phyloP scores from a whole-genome alignment of 2,329 filamentous ascomycete genomes.

The Tolypocladium pustulatum region DNA sequence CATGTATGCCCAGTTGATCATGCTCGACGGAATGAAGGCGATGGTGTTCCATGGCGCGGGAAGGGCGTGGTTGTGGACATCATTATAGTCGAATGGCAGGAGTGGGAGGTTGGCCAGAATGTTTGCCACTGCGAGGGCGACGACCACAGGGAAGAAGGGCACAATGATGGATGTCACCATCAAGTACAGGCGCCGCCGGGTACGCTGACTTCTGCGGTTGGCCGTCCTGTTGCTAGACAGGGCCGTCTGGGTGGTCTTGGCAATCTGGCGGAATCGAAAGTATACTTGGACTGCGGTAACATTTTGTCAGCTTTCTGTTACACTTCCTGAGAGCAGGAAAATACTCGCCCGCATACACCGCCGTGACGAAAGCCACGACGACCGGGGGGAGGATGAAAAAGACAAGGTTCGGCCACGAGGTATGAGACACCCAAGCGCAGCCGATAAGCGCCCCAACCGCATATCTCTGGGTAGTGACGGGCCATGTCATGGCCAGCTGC shows the following conservation, averaged over 20 bases:
- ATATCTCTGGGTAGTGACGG: conserved; percentile 37
- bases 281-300: conserved; percentile 32
- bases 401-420: conserved; percentile 35
- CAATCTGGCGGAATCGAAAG: conserved; percentile 34
- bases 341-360: conserved; percentile 37
- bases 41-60: conserved; percentile 37
- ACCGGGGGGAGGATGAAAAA: conserved; percentile 37
- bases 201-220: conserved; percentile 32
- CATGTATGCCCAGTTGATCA: conserved; percentile 26
- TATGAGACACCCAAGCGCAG: conserved; percentile 32
- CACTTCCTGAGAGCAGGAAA: neutral
- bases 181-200: conserved; percentile 42
- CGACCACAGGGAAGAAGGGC: conserved; percentile 38
- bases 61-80: conserved; percentile 26
- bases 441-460: conserved; percentile 38
- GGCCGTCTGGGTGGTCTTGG: conserved; percentile 27
- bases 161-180: conserved; percentile 42
- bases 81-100: conserved; percentile 27
- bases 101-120: conserved; percentile 19
- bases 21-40: conserved; percentile 30
- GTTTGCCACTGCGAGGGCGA: conserved; percentile 30
- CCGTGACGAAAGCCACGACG: conserved; percentile 30
- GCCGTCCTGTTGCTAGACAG: conserved; percentile 29
- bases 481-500: conserved; percentile 37
- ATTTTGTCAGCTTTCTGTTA: neutral